Evolutionary conservation across 805 yeast species (phyloP).

Genomic region (Wickerhamomyces hampshirensis): DNA sequence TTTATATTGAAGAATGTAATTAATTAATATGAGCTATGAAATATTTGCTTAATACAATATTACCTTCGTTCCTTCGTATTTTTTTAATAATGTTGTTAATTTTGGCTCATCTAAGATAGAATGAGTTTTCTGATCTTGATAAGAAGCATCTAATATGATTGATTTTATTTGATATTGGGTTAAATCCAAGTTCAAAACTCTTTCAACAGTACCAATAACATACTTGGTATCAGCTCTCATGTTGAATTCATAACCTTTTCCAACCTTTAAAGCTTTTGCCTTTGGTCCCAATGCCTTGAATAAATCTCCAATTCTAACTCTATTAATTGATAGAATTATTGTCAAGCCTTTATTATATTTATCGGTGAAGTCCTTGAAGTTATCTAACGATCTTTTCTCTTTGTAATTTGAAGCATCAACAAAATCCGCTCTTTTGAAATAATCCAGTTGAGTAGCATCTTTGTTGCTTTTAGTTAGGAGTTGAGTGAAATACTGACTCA

Average conservation of each 20-base stretch:
- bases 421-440: conserved; percentile 51
- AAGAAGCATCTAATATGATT: conserved; percentile 23
- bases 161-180: conserved; percentile 19
- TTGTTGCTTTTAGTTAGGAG: conserved; percentile 55
- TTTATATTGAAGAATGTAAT: neutral
- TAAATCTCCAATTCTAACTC: conserved; percentile 83
- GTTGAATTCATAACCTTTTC: conserved; percentile 24
- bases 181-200: conserved; percentile 17
- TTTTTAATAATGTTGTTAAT: conserved; percentile 19
- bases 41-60: conserved; percentile 17
- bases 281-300: conserved; percentile 49
- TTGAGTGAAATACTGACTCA: conserved; percentile 64
- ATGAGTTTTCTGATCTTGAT: conserved; percentile 23
- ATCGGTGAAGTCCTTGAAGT: conserved; percentile 50
- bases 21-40: no score
- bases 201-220: conserved; percentile 24
- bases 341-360: conserved; percentile 43
- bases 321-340: conserved; percentile 62
- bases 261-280: conserved; percentile 22
- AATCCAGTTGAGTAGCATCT: conserved; percentile 72
- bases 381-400: conserved; percentile 47
- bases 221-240: conserved; percentile 24
- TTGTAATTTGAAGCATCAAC: conserved; percentile 58
- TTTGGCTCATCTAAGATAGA: conserved; percentile 24
- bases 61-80: conserved; percentile 22